Base-by-base conservation (phyloP, 306 rosid species). In the Lotus japonicus region DNA sequence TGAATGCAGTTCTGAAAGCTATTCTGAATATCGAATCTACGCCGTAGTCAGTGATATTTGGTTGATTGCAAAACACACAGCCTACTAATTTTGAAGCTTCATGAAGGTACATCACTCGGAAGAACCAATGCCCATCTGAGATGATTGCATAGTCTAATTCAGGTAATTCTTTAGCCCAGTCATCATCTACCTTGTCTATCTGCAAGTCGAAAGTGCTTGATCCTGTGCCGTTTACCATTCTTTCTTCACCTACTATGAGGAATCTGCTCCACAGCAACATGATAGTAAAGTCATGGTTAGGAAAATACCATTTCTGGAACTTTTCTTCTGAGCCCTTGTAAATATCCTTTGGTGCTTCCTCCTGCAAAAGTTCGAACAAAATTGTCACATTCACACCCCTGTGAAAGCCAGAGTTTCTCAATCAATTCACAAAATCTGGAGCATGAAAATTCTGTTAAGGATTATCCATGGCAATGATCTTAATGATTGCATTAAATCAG, bases 41-140 rank as follows among this genome's bases (percentile, higher is more conserved):
- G 71, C 76, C 41, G 23, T 65, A 69, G 8, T 54, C 4, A 2
- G 85, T 85, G 9, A 90, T 28, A 12, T 90, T 85, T 8, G 81
- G 85, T 56, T 83, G 38, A 4, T 39, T 19, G 75, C 98, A 90
- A 33, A 86, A 94, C 5, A 90, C 83, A 28, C 98, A 94, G 0
- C 91, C 94, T 17, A 51, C 18, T 2, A 74, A 28, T 0, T 79
- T 79, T 17, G 61, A 35, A 10, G 46, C 83, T 59, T 85, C 66
- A 11, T 79, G 73, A 1, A 94, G 80, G 28, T 85, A 87, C 82
- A 86, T 45, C 11, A 69, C 31, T 50, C 96, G 68, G 63, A 88
- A 90, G 56, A 88, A 94, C 98, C 98, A 94, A 60, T 94, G 96
- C 5, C 88, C 98, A 2, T 7, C 80, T 1, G 97, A 94, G 73